phyloP scores from a whole-genome alignment of 2,329 filamentous ascomycete species.

The Orbilia javanica region DNA sequence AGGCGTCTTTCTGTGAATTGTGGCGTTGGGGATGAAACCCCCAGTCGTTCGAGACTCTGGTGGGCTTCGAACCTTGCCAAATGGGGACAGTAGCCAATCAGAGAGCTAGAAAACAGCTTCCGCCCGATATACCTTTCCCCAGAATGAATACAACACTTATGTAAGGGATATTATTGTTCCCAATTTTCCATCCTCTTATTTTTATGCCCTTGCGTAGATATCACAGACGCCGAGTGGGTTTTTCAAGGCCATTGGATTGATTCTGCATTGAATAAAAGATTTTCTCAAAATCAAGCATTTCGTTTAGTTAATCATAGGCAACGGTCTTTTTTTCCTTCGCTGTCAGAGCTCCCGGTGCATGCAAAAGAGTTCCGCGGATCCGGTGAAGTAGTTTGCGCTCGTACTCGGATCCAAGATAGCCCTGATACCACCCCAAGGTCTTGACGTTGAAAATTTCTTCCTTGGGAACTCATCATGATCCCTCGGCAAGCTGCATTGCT shows the following conservation, averaged over 20 bases:
- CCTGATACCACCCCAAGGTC: not conserved
- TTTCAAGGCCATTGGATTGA: not conserved
- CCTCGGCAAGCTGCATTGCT: slow-evolving; percentile 1
- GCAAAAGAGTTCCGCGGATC: not conserved
- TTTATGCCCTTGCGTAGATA: not conserved
- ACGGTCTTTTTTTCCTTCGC: no score
- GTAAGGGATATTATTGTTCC: not conserved
- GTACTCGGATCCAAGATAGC: not conserved
- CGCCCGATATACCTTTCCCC: not conserved
- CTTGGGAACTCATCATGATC: not conserved
- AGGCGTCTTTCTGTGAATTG: not conserved
- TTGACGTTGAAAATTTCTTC: slow-evolving; percentile 9
- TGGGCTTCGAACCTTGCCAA: not conserved
- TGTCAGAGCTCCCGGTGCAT: not conserved
- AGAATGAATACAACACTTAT: not conserved
- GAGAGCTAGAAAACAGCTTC: not conserved
- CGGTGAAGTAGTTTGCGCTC: not conserved
- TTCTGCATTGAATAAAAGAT: not conserved
- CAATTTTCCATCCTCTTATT: not conserved
- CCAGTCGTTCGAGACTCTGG: slow-evolving; percentile 4
- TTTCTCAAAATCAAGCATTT: not conserved
- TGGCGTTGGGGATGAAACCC: slow-evolving; percentile 15
- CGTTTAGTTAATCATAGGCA: not conserved
- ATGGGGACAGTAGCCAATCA: not conserved
- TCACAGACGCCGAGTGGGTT: not conserved